Conservation (phyloP, 1,284 basidiomycete genomes). For the Fomes fomentarius region DNA sequence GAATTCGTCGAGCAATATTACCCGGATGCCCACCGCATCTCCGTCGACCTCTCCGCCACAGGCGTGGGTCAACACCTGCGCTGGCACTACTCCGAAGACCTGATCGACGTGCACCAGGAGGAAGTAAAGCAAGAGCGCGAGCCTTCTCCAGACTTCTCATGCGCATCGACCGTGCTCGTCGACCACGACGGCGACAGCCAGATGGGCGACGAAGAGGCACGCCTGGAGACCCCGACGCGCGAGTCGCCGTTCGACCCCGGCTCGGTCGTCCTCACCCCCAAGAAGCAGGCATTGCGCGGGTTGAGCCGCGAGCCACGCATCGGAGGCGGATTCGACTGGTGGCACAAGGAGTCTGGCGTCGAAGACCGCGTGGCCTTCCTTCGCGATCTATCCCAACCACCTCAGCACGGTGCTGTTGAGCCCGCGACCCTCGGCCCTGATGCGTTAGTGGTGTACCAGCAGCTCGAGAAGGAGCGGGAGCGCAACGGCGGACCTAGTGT, state of each 20-base stretch:
- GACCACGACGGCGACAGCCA: conserved; percentile 17
- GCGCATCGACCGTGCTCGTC: not conserved
- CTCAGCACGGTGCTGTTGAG: not conserved
- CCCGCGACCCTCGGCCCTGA: not conserved
- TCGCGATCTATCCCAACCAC: not conserved
- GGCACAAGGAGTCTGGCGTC: conserved; percentile 6
- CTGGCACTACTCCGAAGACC: conserved; percentile 13
- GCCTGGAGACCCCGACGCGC: conserved; percentile 8
- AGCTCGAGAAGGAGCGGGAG: not conserved
- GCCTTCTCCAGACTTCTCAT: not conserved
- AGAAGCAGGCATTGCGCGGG: conserved; percentile 6
- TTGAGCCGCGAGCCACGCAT: conserved; percentile 8
- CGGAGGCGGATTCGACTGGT: conserved; percentile 8
- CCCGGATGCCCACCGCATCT: conserved; percentile 2
- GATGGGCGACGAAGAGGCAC: conserved; percentile 15
- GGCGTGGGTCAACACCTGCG: conserved; percentile 8
- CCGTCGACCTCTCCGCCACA: conserved; percentile 5
- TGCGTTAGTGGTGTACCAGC: not conserved
- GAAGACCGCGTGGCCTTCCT: conserved; percentile 5
- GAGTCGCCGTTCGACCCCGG: conserved; percentile 10
- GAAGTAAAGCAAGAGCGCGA: not conserved
- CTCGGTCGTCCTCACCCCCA: conserved; percentile 17
- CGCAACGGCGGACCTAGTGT: not conserved
- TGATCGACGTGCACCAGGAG: not conserved
- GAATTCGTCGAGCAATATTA: conserved; percentile 1